phyloP scores from a whole-genome alignment of 2,329 filamentous ascomycete genomes.

The Scleromitrula shiraiana region DNA sequence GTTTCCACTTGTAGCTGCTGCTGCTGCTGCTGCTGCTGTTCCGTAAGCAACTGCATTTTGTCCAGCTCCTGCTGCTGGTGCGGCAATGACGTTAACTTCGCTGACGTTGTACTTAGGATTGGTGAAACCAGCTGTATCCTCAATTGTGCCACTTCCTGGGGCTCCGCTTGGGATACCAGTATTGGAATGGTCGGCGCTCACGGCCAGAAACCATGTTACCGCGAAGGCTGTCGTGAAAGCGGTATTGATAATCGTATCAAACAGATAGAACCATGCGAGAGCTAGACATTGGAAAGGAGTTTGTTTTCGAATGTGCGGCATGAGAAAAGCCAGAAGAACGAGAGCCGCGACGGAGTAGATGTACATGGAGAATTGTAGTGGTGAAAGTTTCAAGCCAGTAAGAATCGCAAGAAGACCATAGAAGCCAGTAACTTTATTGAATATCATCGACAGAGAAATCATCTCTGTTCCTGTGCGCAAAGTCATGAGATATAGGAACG shows the following conservation, averaged over 20 bases:
- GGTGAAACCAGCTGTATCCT: slow-evolving; percentile 57
- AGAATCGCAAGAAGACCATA: slow-evolving; percentile 85
- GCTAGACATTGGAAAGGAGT: slow-evolving; percentile 71
- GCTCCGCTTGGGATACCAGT: slow-evolving; percentile 36
- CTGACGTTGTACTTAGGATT: slow-evolving; percentile 53
- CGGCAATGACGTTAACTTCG: slow-evolving; percentile 44
- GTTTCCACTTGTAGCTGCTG: slow-evolving; percentile 31
- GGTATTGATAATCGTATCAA: slow-evolving; percentile 76
- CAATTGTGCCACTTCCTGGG: slow-evolving; percentile 37
- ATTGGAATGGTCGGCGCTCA: slow-evolving; percentile 32
- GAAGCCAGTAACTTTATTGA: slow-evolving; percentile 88
- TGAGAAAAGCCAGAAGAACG: slow-evolving; percentile 57
- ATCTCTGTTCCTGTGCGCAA: slow-evolving; percentile 81
- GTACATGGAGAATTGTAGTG: slow-evolving; percentile 84
- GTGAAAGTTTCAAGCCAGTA: slow-evolving; percentile 76
- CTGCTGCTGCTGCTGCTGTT: slow-evolving; percentile 30
- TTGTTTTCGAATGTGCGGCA: slow-evolving; percentile 72
- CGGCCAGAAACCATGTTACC: slow-evolving; percentile 76
- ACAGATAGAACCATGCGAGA: slow-evolving; percentile 75
- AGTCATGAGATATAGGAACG: slow-evolving; percentile 77
- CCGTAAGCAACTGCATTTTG: slow-evolving; percentile 46
- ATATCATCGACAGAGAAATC: slow-evolving; percentile 71
- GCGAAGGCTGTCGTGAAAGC: slow-evolving; percentile 78
- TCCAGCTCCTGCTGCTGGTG: slow-evolving; percentile 39
- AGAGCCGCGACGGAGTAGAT: slow-evolving; percentile 74